Percentiles rank a stretch among this genome's conserved stretches.
These are phyloP conservation scores for Leishmania tarentolae DNA, from an alignment of 208 protist species.

Conservation along the genomic window DNA sequence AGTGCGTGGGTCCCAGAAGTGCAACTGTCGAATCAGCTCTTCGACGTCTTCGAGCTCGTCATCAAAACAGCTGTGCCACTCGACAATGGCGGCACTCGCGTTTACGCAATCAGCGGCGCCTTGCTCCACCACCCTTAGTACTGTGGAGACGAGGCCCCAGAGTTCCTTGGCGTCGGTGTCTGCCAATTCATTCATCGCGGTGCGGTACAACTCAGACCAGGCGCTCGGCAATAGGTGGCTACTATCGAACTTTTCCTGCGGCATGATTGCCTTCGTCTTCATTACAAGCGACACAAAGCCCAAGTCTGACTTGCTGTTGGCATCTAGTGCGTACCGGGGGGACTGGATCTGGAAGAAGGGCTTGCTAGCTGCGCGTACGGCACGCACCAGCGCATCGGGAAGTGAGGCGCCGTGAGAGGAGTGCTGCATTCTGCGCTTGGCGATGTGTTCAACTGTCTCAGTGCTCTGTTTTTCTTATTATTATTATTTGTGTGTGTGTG, in stretches of 20 bases:
- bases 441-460: neutral
- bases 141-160: slow-evolving; percentile 33
- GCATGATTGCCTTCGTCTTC: slow-evolving; percentile 13
- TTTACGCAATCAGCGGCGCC: slow-evolving; percentile 36
- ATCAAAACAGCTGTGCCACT: slow-evolving; percentile 58
- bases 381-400: slow-evolving; percentile 25
- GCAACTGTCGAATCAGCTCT: slow-evolving; percentile 34
- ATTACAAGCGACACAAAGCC: slow-evolving; percentile 11
- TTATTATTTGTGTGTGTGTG: neutral
- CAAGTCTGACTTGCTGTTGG: neutral
- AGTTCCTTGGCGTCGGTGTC: slow-evolving; percentile 18
- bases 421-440: neutral
- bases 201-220: slow-evolving; percentile 52
- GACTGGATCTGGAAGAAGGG: slow-evolving; percentile 32
- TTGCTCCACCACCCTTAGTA: slow-evolving; percentile 48
- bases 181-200: slow-evolving; percentile 26
- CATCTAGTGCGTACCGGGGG: slow-evolving; percentile 17
- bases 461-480: neutral
- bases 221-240: slow-evolving; percentile 13
- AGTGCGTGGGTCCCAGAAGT: slow-evolving; percentile 2
- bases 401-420: neutral
- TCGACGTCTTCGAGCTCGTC: slow-evolving; percentile 35
- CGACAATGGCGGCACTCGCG: slow-evolving; percentile 48
- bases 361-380: slow-evolving; percentile 15
- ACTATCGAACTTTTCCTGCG: slow-evolving; percentile 2